Evolutionary conservation across 2,329 filamentous ascomycete genomes (phyloP), one percentile per base, ranked within the genome.

Genomic region (Trichophyton schoenleinii): DNA sequence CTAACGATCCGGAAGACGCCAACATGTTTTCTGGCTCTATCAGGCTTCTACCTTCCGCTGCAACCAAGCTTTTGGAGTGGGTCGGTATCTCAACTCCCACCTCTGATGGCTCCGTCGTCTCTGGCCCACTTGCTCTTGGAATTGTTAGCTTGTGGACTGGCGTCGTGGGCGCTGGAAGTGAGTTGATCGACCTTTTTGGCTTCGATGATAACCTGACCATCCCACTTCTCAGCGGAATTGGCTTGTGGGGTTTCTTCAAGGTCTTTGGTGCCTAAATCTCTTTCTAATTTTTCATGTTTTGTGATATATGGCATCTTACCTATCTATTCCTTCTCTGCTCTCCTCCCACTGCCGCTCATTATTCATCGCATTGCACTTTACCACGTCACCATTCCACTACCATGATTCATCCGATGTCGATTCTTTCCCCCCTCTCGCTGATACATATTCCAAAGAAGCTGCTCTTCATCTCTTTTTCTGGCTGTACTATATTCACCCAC

Each of bases 191-290:
- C 75, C 70, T 97, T 0, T 96, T 91, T 72, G 89, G 91, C 57
- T 91, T 90, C 88, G 94, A 99, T 70, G 94, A 99, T 76, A 99
- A 99, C 74, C 79, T 99, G 68, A 97, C 92, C 58, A 99, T 99
- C 73, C 94, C 94, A 1, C 85, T 95, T 28, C 79, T 99, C 58
- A 96, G 90, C 71, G 91, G 91, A 25, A 75, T 90, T 53, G 91
- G 91, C 5, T 85, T 99, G 64, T 96, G 89, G 87, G 88, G 87
- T 0, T 96, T 99, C 73, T 80, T 97, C 68, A 95, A 88, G 77
- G 73, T 91, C 57, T 96, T 96, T 79, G 87, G 86, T 15, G 62
- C 49, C 49, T 63, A 44, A 59, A 59, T 58, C 18, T 34, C 20
- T 46, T 18, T 44, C 28, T n/a, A 28, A 31, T 46, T 25, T 31